phyloP scores from a whole-genome alignment of 169 alveolate genomes.

The Plasmodium ovale region DNA sequence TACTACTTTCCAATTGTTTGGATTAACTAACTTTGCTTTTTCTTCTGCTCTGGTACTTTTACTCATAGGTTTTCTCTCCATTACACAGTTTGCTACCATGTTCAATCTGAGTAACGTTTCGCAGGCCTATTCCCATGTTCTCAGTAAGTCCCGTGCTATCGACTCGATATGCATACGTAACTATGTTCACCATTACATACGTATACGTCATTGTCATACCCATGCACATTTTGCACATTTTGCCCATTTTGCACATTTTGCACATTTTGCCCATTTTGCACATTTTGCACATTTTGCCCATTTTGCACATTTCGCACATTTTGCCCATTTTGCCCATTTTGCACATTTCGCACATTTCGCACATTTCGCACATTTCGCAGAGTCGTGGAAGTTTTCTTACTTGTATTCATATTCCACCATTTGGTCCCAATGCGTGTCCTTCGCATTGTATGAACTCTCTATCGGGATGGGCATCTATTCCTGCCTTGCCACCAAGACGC shows the following conservation, averaged over 20 bases:
- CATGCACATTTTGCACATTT: too few species aligned
- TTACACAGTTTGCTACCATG: slow-evolving; percentile 77
- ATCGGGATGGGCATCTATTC: slow-evolving; percentile 85
- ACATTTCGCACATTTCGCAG: not conserved
- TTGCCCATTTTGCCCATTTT: too few species aligned
- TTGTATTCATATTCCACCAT: slow-evolving; percentile 78
- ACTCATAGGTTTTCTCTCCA: slow-evolving; percentile 77
- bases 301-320: too few species aligned
- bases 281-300: too few species aligned
- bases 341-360: not conserved
- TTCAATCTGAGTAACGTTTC: slow-evolving; percentile 38
- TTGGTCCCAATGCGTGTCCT: slow-evolving; percentile 84
- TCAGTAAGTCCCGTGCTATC: slow-evolving; percentile 5
- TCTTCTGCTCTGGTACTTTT: slow-evolving; percentile 80
- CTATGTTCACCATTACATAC: too few species aligned
- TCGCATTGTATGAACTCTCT: slow-evolving; percentile 82
- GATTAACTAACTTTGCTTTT: slow-evolving; percentile 82
- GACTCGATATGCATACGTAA: not conserved
- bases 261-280: too few species aligned
- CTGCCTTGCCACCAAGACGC: slow-evolving; percentile 81
- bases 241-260: too few species aligned
- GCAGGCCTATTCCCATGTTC: slow-evolving; percentile 44
- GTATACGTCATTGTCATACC: too few species aligned
- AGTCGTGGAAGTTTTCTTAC: slow-evolving; percentile 69
- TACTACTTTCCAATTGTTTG: slow-evolving; percentile 76